phyloP scores from a whole-genome alignment of 257 asterid genomes.

The Fraxinus cuspidata region DNA sequence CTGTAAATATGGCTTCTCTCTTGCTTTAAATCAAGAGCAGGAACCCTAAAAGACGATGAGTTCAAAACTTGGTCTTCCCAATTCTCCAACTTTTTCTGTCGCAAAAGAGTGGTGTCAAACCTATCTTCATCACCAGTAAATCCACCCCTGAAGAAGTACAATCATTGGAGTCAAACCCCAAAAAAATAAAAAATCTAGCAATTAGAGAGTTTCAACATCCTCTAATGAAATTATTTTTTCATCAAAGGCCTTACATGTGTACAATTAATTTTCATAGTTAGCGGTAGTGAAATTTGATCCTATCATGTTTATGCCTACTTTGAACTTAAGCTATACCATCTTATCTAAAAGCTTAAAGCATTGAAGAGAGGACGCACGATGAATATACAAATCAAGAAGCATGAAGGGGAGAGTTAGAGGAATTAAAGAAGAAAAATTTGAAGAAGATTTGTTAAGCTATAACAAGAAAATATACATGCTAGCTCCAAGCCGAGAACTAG shows the following conservation, averaged over 20 bases:
- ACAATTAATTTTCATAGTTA: too few species aligned
- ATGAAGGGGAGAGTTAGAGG: background rate
- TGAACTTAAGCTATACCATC: background rate
- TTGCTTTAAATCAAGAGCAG: constrained; percentile 51
- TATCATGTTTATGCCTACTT: background rate
- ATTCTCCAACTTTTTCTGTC: constrained; percentile 55
- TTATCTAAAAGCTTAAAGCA: background rate
- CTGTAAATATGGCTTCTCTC: constrained; percentile 41
- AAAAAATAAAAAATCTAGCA: background rate
- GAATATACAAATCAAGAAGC: background rate
- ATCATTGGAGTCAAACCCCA: background rate
- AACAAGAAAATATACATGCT: background rate
- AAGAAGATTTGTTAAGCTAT: background rate
- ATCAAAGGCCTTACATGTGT: too few species aligned
- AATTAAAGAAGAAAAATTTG: background rate
- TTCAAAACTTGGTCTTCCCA: constrained; percentile 66
- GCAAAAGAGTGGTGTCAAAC: constrained; percentile 40
- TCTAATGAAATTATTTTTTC: too few species aligned
- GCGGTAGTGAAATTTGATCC: too few species aligned
- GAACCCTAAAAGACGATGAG: constrained; percentile 40
- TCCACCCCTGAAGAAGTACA: constrained; percentile 46
- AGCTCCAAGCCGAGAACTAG: background rate
- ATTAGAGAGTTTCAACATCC: too few species aligned
- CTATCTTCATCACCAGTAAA: constrained; percentile 44
- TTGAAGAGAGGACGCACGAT: background rate